These are phyloP conservation scores for Aspergillus floridensis DNA, from an alignment of 2,329 filamentous ascomycete genomes.

Conservation along the genomic window DNA sequence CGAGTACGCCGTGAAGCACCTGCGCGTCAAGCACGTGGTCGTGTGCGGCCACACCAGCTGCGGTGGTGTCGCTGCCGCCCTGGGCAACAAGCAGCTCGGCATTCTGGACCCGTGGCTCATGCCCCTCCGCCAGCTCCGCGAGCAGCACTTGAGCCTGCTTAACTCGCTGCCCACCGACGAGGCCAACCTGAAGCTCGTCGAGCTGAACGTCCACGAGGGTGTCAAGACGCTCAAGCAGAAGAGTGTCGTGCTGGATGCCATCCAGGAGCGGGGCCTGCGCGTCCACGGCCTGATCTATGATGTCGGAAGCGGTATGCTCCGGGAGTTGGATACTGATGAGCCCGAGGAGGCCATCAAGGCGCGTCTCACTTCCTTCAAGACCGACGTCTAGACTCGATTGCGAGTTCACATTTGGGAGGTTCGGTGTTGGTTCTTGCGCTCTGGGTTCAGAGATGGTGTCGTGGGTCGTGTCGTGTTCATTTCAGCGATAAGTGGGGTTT, in stretches of 20 bases:
- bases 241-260: slow-evolving; percentile 65
- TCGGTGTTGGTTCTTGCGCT: neutral
- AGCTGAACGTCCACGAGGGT: slow-evolving; percentile 27
- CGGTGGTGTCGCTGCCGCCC: slow-evolving; percentile 63
- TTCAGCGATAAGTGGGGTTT: neutral
- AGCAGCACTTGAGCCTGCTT: slow-evolving; percentile 68
- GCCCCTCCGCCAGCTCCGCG: slow-evolving; percentile 70
- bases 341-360: slow-evolving; percentile 1
- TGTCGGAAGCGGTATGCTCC: slow-evolving; percentile 52
- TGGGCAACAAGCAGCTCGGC: slow-evolving; percentile 65
- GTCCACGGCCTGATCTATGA: slow-evolving; percentile 79
- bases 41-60: slow-evolving; percentile 68
- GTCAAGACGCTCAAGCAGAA: slow-evolving; percentile 64
- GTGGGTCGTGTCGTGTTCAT: neutral
- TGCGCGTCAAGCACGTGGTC: slow-evolving; percentile 64
- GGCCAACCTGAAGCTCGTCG: slow-evolving; percentile 27
- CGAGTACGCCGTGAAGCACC: slow-evolving; percentile 32
- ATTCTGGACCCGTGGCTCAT: slow-evolving; percentile 69
- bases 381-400: neutral
- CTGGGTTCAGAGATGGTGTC: neutral
- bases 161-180: slow-evolving; percentile 32
- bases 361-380: neutral
- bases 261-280: slow-evolving; percentile 65
- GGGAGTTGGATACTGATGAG: slow-evolving; percentile 14
- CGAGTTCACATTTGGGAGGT: neutral